Conservation (phyloP, 106 monocot genomes). For the Allium fistulosum region DNA sequence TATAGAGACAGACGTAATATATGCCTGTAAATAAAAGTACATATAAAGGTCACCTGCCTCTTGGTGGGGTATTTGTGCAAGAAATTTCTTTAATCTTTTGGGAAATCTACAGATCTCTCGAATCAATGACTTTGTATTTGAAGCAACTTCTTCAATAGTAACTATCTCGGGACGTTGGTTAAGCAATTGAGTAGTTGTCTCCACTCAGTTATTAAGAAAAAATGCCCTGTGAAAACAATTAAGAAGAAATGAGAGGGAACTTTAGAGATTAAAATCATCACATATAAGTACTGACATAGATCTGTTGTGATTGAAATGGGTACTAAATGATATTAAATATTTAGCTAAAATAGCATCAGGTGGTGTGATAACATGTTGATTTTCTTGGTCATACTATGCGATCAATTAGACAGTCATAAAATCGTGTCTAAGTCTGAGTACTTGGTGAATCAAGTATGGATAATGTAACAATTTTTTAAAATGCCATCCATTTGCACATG, state of each 20-base stretch:
- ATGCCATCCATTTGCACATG: too few relatives aligned
- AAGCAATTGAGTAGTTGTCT: conserved; percentile 52
- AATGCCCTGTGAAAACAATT: conserved; percentile 36
- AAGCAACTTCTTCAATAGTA: conserved; percentile 77
- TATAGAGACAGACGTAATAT: too few relatives aligned
- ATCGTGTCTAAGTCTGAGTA: too few relatives aligned
- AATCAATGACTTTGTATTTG: conserved; percentile 59
- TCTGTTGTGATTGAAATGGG: neutral
- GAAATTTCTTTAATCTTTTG: conserved; percentile 66
- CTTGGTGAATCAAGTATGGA: too few relatives aligned
- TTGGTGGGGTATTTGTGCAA: conserved; percentile 64
- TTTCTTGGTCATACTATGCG: too few relatives aligned
- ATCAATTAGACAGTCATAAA: too few relatives aligned
- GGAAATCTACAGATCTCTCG: conserved; percentile 62
- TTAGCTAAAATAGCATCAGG: too few relatives aligned
- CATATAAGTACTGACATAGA: neutral
- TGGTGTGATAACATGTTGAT: too few relatives aligned
- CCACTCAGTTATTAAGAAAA: conserved; percentile 55
- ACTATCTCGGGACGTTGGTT: conserved; percentile 64
- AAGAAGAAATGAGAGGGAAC: neutral
- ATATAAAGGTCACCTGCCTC: conserved; percentile 23
- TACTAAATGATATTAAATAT: neutral
- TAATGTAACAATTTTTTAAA: too few relatives aligned
- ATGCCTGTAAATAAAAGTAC: too few relatives aligned
- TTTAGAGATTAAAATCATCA: conserved; percentile 3